Evolutionary conservation across 2,329 filamentous ascomycete genomes (phyloP).

Genomic region (Fusarium ramigenum): DNA sequence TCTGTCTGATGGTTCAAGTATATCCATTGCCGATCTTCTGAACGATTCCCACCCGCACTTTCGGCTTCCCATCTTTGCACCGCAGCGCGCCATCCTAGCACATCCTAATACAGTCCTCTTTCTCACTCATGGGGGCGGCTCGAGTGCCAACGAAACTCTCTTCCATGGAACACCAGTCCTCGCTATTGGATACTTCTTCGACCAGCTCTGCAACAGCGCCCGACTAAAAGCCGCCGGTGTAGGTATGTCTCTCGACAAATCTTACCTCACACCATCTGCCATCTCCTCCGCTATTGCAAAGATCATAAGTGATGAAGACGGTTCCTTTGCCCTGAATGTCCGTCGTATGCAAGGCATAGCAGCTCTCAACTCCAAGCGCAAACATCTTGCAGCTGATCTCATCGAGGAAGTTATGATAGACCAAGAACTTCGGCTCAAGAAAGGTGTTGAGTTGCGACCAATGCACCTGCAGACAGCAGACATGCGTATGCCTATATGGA

Average conservation of each 20-base stretch:
- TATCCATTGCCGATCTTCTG: constrained; percentile 38
- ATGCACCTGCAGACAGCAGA: constrained; percentile 58
- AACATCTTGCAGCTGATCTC: constrained; percentile 51
- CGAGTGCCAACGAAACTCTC: constrained; percentile 52
- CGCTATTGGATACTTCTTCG: constrained; percentile 51
- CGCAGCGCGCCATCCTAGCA: constrained; percentile 53
- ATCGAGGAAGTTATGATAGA: constrained; percentile 55
- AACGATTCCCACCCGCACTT: constrained; percentile 43
- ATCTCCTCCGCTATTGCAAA: constrained; percentile 43
- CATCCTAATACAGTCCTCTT: constrained; percentile 48
- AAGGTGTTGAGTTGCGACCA: constrained; percentile 38
- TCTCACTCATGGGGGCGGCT: constrained; percentile 54
- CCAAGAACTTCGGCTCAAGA: constrained; percentile 38
- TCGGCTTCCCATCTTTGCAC: constrained; percentile 49
- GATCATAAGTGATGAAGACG: constrained; percentile 45
- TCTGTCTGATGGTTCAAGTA: constrained; percentile 13
- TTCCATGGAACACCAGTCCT: constrained; percentile 53
- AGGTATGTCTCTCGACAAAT: constrained; percentile 50
- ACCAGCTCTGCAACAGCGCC: constrained; percentile 52
- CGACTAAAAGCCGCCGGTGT: constrained; percentile 49
- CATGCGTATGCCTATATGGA: constrained; percentile 52
- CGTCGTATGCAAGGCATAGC: constrained; percentile 52
- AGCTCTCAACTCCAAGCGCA: constrained; percentile 47
- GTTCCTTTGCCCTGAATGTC: constrained; percentile 46
- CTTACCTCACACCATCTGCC: constrained; percentile 46